phyloP scores from a whole-genome alignment of 202 grass and related monocot species.

The Carex arenaria region DNA sequence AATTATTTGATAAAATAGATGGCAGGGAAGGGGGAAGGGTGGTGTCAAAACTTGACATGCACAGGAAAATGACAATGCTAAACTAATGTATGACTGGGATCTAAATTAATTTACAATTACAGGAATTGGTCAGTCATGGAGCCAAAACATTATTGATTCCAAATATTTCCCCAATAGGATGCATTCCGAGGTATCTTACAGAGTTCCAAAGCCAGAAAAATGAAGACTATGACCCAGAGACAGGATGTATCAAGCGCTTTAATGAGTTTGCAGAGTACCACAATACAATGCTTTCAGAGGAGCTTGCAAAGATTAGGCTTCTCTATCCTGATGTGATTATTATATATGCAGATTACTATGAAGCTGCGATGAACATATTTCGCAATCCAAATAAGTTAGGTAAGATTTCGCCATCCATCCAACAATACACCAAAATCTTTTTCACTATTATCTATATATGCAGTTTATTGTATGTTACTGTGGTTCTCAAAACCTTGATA shows the following conservation, averaged over 20 bases:
- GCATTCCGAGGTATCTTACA: constrained; percentile 45
- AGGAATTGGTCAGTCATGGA: constrained; percentile 65
- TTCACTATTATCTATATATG: too few relatives aligned
- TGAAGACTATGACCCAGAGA: constrained; percentile 60
- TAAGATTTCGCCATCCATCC: constrained; percentile 11
- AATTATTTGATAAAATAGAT: too few relatives aligned
- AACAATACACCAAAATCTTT: background rate
- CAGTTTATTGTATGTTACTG: too few relatives aligned
- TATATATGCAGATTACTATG: constrained; percentile 70
- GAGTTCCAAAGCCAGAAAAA: constrained; percentile 40
- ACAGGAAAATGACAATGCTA: too few relatives aligned
- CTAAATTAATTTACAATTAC: background rate
- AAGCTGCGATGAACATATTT: constrained; percentile 57
- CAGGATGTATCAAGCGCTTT: constrained; percentile 52
- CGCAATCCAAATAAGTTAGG: constrained; percentile 44
- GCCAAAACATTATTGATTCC: constrained; percentile 63
- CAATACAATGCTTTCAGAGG: constrained; percentile 46
- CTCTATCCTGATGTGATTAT: constrained; percentile 37
- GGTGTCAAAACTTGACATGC: too few relatives aligned
- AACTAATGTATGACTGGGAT: too few relatives aligned
- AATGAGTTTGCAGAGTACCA: constrained; percentile 69
- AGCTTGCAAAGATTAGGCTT: constrained; percentile 38
- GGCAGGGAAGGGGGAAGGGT: too few relatives aligned
- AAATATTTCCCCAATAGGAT: constrained; percentile 63
- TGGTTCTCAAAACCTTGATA: too few relatives aligned